Base-by-base conservation (phyloP, 495 filamentous ascomycete genomes). In the Cercophora scortea region DNA sequence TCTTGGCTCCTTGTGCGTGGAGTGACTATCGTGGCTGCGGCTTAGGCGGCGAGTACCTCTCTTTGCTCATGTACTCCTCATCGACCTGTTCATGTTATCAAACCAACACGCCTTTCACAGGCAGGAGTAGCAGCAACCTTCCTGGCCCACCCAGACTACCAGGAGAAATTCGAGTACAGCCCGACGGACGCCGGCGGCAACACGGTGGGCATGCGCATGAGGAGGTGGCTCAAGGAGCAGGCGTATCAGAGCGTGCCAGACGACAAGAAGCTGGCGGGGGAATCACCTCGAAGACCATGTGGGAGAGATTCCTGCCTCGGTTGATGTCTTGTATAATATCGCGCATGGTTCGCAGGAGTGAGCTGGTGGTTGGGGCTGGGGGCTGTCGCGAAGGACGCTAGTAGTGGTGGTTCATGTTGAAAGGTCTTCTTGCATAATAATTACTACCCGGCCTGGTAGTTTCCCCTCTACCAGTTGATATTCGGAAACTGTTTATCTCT, bases 101-200 rank as follows among this genome's bases (percentile, higher is more conserved):
- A 25, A 49, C 16, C 3, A 38, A 49, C 16, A 19, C 33, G 11
- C 18, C 3, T 17, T 17, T 1, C 13, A 11, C 35, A 49, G 46
- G 46, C 46, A 8, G 46, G 46, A 13, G n/a, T 49, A 3, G 46
- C 46, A 2, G 46, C 46, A 13, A 39, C 38, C n/a, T 49, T 49
- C 46, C 46, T 49, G n/a, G 35, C 15, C 10, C 46, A 49, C 15
- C 46, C 46, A 9, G 46, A 49, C 46, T 49, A 39, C 35, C 46
- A 40, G 17, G 35, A 40, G 3, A 4, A 25, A 15, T 25, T 49
- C 16, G 19, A 49, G 18, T 49, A 49, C 34, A 49, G 46, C 34
- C 33, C 16, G 17, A 39, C 15, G 15, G 46, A 49, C 34, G 19
- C 9, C 13, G 12, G 40, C 13, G 17, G n/a, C 35, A 40, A 40